Percentiles rank a stretch among this genome's conserved stretches.
These are phyloP conservation scores for Salvia hispanica DNA, from an alignment of 257 asterid genomes.

Conservation along the genomic window DNA sequence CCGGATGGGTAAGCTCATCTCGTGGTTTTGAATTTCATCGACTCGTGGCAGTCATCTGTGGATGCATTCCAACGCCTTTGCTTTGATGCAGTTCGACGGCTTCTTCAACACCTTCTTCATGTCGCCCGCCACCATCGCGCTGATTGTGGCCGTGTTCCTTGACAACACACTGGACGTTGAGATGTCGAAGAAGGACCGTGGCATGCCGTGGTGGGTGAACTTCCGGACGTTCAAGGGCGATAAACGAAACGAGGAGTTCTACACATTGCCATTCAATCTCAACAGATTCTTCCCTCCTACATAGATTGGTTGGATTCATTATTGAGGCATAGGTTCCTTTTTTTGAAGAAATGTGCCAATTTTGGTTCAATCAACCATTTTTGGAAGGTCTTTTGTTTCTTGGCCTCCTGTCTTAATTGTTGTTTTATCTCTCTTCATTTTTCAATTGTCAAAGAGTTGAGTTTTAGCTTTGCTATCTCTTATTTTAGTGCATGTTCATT, in stretches of 20 bases:
- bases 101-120: constrained; percentile 74
- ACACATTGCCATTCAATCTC: constrained; percentile 81
- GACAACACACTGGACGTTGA: constrained; percentile 92
- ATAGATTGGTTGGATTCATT: constrained; percentile 32
- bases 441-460: neutral
- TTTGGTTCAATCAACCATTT: constrained; percentile 26
- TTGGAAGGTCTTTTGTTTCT: constrained; percentile 28
- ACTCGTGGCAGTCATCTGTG: too few relatives aligned
- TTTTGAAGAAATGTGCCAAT: constrained; percentile 9
- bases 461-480: neutral
- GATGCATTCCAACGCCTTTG: too few relatives aligned
- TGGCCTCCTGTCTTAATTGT: constrained; percentile 14
- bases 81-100: constrained; percentile 71
- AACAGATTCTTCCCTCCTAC: constrained; percentile 92
- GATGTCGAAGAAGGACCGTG: constrained; percentile 79
- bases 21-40: too few relatives aligned
- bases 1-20: constrained; percentile 77
- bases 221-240: constrained; percentile 90
- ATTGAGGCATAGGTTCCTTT: constrained; percentile 24
- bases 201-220: constrained; percentile 99
- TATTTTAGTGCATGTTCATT: neutral
- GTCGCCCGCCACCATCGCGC: constrained; percentile 75
- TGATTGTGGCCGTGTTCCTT: constrained; percentile 71
- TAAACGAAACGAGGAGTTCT: constrained; percentile 84
- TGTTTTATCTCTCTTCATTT: neutral